These are phyloP conservation scores for Biscogniauxia sp. DNA, from an alignment of 2,329 filamentous ascomycete species.

Conservation along the genomic window DNA sequence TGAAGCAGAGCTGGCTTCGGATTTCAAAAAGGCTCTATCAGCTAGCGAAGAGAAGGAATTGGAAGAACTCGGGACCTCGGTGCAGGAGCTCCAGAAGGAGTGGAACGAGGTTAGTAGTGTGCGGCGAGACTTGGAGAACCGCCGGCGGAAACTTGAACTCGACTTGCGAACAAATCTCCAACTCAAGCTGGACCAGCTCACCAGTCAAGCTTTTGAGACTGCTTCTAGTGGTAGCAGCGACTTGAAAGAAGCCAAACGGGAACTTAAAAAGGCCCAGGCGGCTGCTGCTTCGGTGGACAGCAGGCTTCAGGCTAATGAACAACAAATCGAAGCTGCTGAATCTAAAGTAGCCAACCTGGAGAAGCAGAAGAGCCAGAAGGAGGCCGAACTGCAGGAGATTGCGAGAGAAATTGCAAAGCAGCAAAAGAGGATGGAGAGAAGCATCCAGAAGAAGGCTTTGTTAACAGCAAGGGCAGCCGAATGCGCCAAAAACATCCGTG, in stretches of 20 bases:
- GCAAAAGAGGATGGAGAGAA: constrained; percentile 89
- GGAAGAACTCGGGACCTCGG: constrained; percentile 64
- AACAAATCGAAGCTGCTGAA: constrained; percentile 60
- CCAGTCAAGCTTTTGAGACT: constrained; percentile 69
- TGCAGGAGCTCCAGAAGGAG: constrained; percentile 73
- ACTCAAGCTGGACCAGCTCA: constrained; percentile 83
- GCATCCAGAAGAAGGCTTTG: constrained; percentile 81
- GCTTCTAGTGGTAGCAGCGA: constrained; percentile 60
- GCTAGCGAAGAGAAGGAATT: constrained; percentile 79
- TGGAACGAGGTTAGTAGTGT: constrained; percentile 72
- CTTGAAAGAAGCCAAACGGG: constrained; percentile 74
- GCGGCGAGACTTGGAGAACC: constrained; percentile 73
- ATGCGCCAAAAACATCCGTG: constrained; percentile 83
- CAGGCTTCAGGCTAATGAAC: constrained; percentile 73
- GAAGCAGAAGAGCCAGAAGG: constrained; percentile 57
- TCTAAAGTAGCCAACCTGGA: constrained; percentile 36
- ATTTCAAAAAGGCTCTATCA: constrained; percentile 89
- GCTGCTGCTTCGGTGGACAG: constrained; percentile 63
- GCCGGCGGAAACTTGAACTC: constrained; percentile 80
- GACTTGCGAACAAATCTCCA: constrained; percentile 87
- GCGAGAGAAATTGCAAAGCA: constrained; percentile 77
- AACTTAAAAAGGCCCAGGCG: constrained; percentile 75
- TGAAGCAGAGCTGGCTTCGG: constrained; percentile 75
- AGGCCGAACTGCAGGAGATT: constrained; percentile 72
- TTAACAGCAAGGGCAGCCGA: constrained; percentile 75